These are phyloP conservation scores for Auricularia cornea DNA, from an alignment of 768 basidiomycete species.

Conservation along the genomic window DNA sequence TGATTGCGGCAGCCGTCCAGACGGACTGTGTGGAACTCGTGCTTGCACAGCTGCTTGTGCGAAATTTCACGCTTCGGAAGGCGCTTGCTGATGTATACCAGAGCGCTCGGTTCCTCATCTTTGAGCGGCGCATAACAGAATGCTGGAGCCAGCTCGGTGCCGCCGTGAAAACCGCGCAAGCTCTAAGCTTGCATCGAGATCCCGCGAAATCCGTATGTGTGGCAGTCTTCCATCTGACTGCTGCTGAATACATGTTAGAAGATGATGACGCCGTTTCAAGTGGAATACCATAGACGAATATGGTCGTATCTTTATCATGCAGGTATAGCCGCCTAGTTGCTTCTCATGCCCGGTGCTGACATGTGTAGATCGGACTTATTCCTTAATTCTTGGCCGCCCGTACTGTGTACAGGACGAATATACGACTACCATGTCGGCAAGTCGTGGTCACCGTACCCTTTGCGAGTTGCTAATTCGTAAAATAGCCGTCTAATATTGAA, in stretches of 20 bases:
- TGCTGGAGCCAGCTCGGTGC: slow-evolving; percentile 96
- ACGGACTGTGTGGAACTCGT: slow-evolving; percentile 89
- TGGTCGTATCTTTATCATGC: slow-evolving; percentile 95
- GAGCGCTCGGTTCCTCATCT: slow-evolving; percentile 61
- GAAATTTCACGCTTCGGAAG: background rate
- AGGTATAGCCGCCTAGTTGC: slow-evolving; percentile 30
- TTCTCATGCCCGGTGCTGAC: background rate
- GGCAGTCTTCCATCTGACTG: background rate
- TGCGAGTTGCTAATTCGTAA: background rate
- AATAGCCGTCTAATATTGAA: background rate
- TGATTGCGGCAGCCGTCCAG: slow-evolving; percentile 90
- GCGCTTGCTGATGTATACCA: slow-evolving; percentile 20
- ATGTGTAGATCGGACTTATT: background rate
- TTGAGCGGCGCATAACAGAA: slow-evolving; percentile 84
- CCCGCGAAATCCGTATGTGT: slow-evolving; percentile 65
- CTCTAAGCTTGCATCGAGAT: slow-evolving; percentile 87
- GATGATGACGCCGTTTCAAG: slow-evolving; percentile 65
- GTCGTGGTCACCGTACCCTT: background rate
- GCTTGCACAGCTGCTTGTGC: slow-evolving; percentile 74
- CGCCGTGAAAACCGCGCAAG: slow-evolving; percentile 86
- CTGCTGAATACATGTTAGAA: background rate
- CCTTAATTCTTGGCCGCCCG: background rate
- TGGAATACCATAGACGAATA: slow-evolving; percentile 83
- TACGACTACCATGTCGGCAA: slow-evolving; percentile 58
- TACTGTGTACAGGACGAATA: slow-evolving; percentile 70